These are phyloP conservation scores for Ceratocystis cubensis DNA, from an alignment of 2,329 filamentous ascomycete species.

Conservation along the genomic window DNA sequence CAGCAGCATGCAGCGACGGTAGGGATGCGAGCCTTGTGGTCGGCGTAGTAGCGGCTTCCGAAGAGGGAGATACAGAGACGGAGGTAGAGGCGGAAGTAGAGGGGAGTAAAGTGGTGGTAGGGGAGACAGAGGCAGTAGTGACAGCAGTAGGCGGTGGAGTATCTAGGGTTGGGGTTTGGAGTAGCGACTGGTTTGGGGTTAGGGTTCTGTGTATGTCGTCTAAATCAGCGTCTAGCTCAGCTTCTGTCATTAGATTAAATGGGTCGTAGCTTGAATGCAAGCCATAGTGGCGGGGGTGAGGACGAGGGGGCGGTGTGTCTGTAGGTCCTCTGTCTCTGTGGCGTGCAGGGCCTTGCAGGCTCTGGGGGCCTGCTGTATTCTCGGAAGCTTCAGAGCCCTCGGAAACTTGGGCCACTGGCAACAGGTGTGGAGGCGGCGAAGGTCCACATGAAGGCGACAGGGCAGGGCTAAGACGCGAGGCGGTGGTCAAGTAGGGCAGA, in stretches of 20 bases:
- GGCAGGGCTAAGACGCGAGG: background rate
- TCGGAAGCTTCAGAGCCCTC: too few species aligned
- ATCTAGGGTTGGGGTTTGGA: background rate
- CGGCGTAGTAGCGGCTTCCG: background rate
- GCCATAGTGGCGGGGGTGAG: background rate
- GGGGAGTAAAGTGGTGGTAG: background rate
- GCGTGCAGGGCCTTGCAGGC: background rate
- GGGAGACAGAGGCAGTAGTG: background rate
- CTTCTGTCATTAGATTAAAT: background rate
- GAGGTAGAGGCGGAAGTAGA: background rate
- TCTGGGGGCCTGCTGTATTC: background rate
- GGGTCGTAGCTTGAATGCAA: background rate
- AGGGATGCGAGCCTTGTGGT: background rate
- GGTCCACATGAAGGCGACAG: background rate
- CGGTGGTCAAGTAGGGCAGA: background rate
- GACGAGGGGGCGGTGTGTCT: background rate
- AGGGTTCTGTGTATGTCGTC: background rate
- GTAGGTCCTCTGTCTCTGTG: background rate
- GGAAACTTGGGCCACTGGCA: background rate
- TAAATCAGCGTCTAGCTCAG: background rate
- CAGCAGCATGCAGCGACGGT: constrained; percentile 58
- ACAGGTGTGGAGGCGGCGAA: background rate
- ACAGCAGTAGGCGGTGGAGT: background rate
- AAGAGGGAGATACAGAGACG: background rate
- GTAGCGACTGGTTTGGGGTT: background rate